Base-by-base conservation (phyloP, 495 filamentous ascomycete genomes). In the Penicillium egyptiacum region DNA sequence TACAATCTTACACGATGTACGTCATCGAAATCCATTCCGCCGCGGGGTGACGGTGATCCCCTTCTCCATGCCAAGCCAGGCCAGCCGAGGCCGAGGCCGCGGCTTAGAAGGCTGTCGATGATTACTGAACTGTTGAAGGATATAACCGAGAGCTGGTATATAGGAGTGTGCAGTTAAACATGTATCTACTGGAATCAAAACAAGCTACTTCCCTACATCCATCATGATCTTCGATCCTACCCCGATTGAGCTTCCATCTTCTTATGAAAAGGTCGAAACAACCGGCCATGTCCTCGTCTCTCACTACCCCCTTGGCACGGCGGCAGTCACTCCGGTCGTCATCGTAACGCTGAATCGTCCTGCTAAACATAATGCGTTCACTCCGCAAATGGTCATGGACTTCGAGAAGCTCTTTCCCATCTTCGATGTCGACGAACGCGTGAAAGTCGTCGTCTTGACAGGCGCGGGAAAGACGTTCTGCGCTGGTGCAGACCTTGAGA, bases 401-500 rank as follows among this genome's bases (percentile, higher is more conserved):
- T 75, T 88, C 35, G 80, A 82, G 58, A 62, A 67, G 28, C 76
- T 80, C 39, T 87, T 82, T 69, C 57, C 69, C 39, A 66, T 81
- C 46, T 79, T 87, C 55, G 81, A 84, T 49, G 58, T 77, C 54
- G 80, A 84, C 50, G 73, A 79, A 16, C 76, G 80, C 16, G 83
- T 87, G 26, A 83, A 81, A 55, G 78, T 75, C 11, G 69, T 86
- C 33, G 77, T 86, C 6, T 59, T 88, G 12, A 86, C 85, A 0
- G 83, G 84, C 37, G 64, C 72, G n/a, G 83, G 83, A 20, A 73
- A 73, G 53, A 82, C 81, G 28, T 88, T 86, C 70, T 87, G 84
- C 62, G 83, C 83, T 9, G 84, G 86, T n/a, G 83, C 83, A 25
- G 86, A 88, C 68, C 66, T 87, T n/a, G 78, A 83, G n/a, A 70